Percentiles rank a stretch among this genome's conserved stretches.
These are phyloP conservation scores for Didymella sp. DNA, from an alignment of 2,329 filamentous ascomycete species.

Conservation along the genomic window DNA sequence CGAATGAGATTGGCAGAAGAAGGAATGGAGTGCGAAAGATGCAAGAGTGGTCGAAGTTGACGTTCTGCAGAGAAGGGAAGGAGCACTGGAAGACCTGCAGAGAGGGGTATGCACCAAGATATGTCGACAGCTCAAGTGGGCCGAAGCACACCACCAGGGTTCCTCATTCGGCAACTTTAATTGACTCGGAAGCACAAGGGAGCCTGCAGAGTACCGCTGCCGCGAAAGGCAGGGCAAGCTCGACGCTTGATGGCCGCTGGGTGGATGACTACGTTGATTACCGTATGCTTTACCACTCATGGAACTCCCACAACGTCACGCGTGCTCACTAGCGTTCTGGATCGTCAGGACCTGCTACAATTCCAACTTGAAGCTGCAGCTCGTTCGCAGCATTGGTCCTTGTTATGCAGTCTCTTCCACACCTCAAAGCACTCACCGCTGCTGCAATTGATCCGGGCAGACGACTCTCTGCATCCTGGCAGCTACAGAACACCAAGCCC, in stretches of 20 bases:
- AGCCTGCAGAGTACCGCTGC: conserved; percentile 20
- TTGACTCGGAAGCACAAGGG: conserved; percentile 28
- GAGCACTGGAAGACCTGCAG: conserved; percentile 21
- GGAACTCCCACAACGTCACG: conserved; percentile 42
- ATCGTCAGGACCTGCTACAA: conserved; percentile 36
- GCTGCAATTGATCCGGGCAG: background rate
- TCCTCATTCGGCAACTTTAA: conserved; percentile 33
- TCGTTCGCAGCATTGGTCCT: conserved; percentile 14
- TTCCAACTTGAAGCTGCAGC: conserved; percentile 18
- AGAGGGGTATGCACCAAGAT: conserved; percentile 47
- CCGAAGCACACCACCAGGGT: conserved; percentile 35
- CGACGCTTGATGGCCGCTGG: conserved; percentile 21
- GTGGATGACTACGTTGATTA: conserved; percentile 30
- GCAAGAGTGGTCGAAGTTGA: conserved; percentile 7
- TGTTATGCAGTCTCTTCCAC: conserved; percentile 12
- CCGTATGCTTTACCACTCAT: conserved; percentile 34
- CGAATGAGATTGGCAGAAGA: background rate
- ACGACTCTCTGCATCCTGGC: background rate
- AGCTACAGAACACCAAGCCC: conserved; percentile 13
- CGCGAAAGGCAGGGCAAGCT: conserved; percentile 21
- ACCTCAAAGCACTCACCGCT: conserved; percentile 7
- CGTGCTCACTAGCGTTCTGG: conserved; percentile 27
- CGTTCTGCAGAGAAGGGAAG: conserved; percentile 21
- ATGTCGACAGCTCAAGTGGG: conserved; percentile 40
- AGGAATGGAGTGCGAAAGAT: background rate